Base-by-base conservation (phyloP, 169 alveolate species). In the Plasmodium falciparum region DNA sequence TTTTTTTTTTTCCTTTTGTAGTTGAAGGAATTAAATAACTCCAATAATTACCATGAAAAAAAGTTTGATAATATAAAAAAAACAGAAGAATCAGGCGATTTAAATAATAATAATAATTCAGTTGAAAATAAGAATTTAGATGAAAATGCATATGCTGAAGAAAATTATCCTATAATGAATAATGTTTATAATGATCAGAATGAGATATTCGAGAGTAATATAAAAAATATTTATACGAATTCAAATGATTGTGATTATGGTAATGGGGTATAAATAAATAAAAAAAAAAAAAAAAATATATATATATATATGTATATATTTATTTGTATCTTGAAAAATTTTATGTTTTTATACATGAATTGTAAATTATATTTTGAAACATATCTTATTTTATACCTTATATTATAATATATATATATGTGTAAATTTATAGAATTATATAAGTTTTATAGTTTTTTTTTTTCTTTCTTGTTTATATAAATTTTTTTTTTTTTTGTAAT, bases 21-120 rank as follows among this genome's bases (percentile, higher is more conserved):
- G 89, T 66, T 78, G 54, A 78, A 78, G 63, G 89, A 76, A 52
- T 15, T 78, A 50, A 78, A 54, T 63, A 73, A 50, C 70, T 66
- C 78, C 12, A 78, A 29, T 43, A 65, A 29, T 13, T 24, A 45
- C 15, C 76, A 78, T n/a, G 89, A 78, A 39, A 78, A 65, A 61
- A 78, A 65, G 29, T 45, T 58, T 52, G 78, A 78, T n/a, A 39
- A 24, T 50, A 29, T 61, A 1, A 65, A 52, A 20, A 20, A 12
- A 22, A 13, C 76, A n/a, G 73, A 65, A 26, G 74, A 78, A 20
- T 33, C 29, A 52, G 66, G 67, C 47, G 15, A 39, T 22, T 15
- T 61, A 65, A 24, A 50, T 17, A 78, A 78, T 54, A 65, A 66
- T 26, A 78, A 45, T 43, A 50, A 58, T 26, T 66, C 49, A 20